Percentiles rank a stretch among this genome's conserved stretches.
phyloP scores from a whole-genome alignment of 2,329 filamentous ascomycete species.

The Diaporthe sp. region DNA sequence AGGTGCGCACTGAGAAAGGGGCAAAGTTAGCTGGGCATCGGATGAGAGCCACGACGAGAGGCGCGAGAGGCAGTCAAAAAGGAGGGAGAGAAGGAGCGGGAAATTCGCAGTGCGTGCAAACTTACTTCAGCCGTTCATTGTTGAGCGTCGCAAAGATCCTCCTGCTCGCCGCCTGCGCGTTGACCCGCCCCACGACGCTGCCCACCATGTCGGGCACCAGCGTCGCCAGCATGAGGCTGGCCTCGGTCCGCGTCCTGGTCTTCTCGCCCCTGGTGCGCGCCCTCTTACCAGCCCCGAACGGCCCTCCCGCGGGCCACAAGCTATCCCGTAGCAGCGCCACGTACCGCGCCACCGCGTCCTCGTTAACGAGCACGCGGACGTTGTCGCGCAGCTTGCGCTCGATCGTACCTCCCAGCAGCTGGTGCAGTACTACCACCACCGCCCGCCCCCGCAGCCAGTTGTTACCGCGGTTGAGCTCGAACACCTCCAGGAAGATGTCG shows the following conservation, averaged over 20 bases:
- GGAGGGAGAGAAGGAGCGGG: background rate
- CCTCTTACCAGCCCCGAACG: slow-evolving; percentile 55
- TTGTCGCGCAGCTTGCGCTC: slow-evolving; percentile 94
- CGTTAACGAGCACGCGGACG: slow-evolving; percentile 79
- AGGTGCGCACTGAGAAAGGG: slow-evolving; percentile 69
- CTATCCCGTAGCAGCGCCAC: slow-evolving; percentile 79
- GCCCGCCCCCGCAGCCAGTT: slow-evolving; percentile 97
- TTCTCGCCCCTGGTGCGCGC: slow-evolving; percentile 80
- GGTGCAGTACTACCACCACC: slow-evolving; percentile 95
- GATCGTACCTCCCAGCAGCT: slow-evolving; percentile 94
- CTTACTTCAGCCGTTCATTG: slow-evolving; percentile 89
- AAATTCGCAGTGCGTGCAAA: slow-evolving; percentile 44
- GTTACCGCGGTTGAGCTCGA: slow-evolving; percentile 93
- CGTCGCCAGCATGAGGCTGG: slow-evolving; percentile 88
- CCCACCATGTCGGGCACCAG: slow-evolving; percentile 91
- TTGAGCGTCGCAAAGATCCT: slow-evolving; percentile 93
- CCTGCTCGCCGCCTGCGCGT: slow-evolving; percentile 90
- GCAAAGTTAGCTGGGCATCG: slow-evolving; percentile 19
- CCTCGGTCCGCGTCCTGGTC: slow-evolving; percentile 85
- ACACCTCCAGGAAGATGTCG: slow-evolving; percentile 95
- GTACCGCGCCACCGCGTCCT: slow-evolving; percentile 84
- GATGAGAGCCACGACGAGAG: background rate
- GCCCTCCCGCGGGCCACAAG: slow-evolving; percentile 82
- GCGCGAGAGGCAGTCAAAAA: too few species aligned
- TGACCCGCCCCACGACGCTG: slow-evolving; percentile 91